Base-by-base conservation (phyloP, 176 grass and related monocot species). In the Hordeum marinum region DNA sequence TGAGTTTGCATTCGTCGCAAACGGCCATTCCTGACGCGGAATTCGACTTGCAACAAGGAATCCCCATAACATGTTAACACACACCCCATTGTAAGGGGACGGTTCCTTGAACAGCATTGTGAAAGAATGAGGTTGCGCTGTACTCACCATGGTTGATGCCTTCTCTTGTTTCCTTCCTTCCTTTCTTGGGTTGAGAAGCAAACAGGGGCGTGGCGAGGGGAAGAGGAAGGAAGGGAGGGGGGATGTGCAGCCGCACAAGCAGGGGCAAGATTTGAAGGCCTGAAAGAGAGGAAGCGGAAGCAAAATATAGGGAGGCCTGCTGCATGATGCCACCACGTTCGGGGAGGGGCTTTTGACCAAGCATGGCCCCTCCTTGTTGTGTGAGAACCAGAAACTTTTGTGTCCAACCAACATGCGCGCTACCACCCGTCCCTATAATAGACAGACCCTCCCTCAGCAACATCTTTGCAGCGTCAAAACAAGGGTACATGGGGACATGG, bases 1-100 rank as follows among this genome's bases (percentile, higher is more conserved):
- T 99, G 78, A 94, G 82, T 86, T 99, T 99, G 86, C 97, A 99
- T n/a, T 99, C 86, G 9, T 99, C 97, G 10, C 91, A 78, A 68
- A 99, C 97, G 41, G 97, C 97, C 90, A 99, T 96, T 88, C 97
- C 97, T 0, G 97, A 99, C 45, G 94, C 97, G 45, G 97, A 94
- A 80, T 99, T 99, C 37, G 97, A 92, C 97, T 99, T 76, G 34
- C 75, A 87, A 63, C 64, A 65, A 86, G 41, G 36, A 83, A 76
- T 43, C 0, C 39, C 83, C 88, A 57, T 39, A 50, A 70, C 18
- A 76, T 11, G 52, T 68, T 48, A 50, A 84, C 18, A 76, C 5
- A 54, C 48, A 59, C 63, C 60, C 43, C 76, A 7, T 90, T 66
- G 84, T 46, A 50, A 18, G 42, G 43, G 40, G 46, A 75, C 48